Evolutionary conservation across 805 yeast genomes (phyloP).

Genomic region (Metschnikowia lochheadii): DNA sequence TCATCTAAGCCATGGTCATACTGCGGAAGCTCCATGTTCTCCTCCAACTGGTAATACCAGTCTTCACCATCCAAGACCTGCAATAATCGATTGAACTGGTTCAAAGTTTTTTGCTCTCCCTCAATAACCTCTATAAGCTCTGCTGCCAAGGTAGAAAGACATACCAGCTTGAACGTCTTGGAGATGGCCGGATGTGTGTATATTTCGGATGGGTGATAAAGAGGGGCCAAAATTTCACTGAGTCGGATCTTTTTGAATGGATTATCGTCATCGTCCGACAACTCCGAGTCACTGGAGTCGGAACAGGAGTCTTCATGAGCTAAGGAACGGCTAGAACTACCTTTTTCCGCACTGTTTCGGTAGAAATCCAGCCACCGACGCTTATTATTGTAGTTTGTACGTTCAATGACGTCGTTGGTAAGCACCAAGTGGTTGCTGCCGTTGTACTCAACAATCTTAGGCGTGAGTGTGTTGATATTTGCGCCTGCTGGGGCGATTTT

Average conservation of each 20-base stretch:
- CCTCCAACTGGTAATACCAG: slow-evolving; percentile 61
- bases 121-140: slow-evolving; percentile 77
- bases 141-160: slow-evolving; percentile 54
- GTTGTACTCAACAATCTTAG: slow-evolving; percentile 38
- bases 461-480: slow-evolving; percentile 20
- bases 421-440: slow-evolving; percentile 34
- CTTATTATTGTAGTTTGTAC: slow-evolving; percentile 25
- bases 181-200: slow-evolving; percentile 65
- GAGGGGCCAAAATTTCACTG: slow-evolving; percentile 63
- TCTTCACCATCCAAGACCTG: slow-evolving; percentile 86
- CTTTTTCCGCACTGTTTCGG: slow-evolving; percentile 2
- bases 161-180: slow-evolving; percentile 54
- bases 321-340: neutral
- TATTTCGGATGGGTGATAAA: slow-evolving; percentile 76
- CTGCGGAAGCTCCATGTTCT: slow-evolving; percentile 58
- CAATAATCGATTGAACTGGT: slow-evolving; percentile 64
- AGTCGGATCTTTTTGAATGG: slow-evolving; percentile 30
- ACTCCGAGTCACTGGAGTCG: slow-evolving; percentile 1
- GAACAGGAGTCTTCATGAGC: slow-evolving; percentile 1
- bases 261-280: slow-evolving; percentile 10
- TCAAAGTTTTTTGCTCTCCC: slow-evolving; percentile 75
- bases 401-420: slow-evolving; percentile 33
- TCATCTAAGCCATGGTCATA: slow-evolving; percentile 61
- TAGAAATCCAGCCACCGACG: slow-evolving; percentile 35
- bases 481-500: slow-evolving; percentile 21